Evolutionary conservation across 2,329 filamentous ascomycete genomes (phyloP), one percentile per base, ranked within the genome.

Genomic region (Periconia sp.): DNA sequence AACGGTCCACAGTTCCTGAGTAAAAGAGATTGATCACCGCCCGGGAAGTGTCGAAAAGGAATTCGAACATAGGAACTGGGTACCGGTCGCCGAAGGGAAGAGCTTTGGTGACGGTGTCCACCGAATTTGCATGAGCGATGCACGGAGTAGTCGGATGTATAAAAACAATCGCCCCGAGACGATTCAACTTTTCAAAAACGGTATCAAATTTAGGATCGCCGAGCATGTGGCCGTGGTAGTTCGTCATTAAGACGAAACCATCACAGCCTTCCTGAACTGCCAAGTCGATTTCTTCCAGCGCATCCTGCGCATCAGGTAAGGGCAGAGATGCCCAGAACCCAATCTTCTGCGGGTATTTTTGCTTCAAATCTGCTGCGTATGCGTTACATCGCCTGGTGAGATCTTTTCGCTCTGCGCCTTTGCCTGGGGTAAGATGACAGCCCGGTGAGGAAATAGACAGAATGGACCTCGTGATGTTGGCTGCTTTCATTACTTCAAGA

Each of bases 361-460:
- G 48, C 45, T 74, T 74, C 13, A 77, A 52, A 12, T 58, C 50
- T 0, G 73, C 66, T 6, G 71, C 73, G 48, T 71, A 75, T 16
- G 59, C 47, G 49, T 76, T 77, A 49, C 63, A 69, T 9, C 69
- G 50, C 1, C 76, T 66, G 8, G 73, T 69, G 3, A 80, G 48
- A 10, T 55, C 46, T 3, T 63, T 59, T 3, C 65, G 69, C 10
- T 73, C 61, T 1, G 53, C 39, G 31, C 70, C 52, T 43, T 79
- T 66, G 1, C 60, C 61, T 0, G 71, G 61, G 0, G 65, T 63
- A 12, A 84, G 66, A 44, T 78, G 66, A 0, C 74, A 78, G 11
- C 79, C 80, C 0, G 81, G 81, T 0, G 76, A 75, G 4, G 74
- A 78, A 56, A 83, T 76, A 53, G 76, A 80, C 9, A 84, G 62